phyloP scores from a whole-genome alignment of 2,329 filamentous ascomycete genomes.

The Epichloe aotearoae region DNA sequence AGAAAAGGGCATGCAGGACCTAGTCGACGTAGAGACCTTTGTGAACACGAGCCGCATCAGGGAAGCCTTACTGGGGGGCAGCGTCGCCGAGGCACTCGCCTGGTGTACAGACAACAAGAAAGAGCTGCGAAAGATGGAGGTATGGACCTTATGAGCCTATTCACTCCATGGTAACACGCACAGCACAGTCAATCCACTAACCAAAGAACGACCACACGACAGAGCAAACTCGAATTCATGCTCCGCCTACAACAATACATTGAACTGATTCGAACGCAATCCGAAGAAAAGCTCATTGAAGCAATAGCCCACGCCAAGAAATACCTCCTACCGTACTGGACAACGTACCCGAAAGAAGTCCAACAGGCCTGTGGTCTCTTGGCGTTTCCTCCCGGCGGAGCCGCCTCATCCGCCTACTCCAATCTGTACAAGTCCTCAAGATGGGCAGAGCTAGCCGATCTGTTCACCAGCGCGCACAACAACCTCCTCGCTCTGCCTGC shows the following conservation, averaged over 20 bases:
- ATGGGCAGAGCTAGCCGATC: constrained; percentile 62
- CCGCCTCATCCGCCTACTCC: constrained; percentile 26
- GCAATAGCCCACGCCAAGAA: constrained; percentile 74
- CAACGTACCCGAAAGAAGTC: constrained; percentile 56
- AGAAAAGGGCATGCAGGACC: constrained; percentile 61
- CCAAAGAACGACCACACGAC: constrained; percentile 1
- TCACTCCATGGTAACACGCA: not conserved
- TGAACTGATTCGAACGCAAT: constrained; percentile 63
- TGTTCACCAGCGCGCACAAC: constrained; percentile 82
- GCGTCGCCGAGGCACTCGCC: constrained; percentile 63
- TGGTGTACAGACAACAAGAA: constrained; percentile 96
- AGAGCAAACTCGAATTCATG: constrained; percentile 84
- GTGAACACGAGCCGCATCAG: constrained; percentile 68
- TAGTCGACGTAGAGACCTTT: constrained; percentile 86
- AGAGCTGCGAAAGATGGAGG: constrained; percentile 75
- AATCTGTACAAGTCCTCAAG: constrained; percentile 60
- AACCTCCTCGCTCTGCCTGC: constrained; percentile 70
- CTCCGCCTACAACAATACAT: constrained; percentile 90
- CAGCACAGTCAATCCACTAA: not conserved
- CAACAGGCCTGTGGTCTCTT: constrained; percentile 66
- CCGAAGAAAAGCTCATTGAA: constrained; percentile 53
- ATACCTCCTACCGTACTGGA: constrained; percentile 58
- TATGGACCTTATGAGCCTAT: constrained; percentile 29
- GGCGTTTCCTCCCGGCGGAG: constrained; percentile 48
- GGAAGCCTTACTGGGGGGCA: constrained; percentile 55